phyloP scores from a whole-genome alignment of 371 early-diverging fungal genomes.

The Lichtheimia ornata region DNA sequence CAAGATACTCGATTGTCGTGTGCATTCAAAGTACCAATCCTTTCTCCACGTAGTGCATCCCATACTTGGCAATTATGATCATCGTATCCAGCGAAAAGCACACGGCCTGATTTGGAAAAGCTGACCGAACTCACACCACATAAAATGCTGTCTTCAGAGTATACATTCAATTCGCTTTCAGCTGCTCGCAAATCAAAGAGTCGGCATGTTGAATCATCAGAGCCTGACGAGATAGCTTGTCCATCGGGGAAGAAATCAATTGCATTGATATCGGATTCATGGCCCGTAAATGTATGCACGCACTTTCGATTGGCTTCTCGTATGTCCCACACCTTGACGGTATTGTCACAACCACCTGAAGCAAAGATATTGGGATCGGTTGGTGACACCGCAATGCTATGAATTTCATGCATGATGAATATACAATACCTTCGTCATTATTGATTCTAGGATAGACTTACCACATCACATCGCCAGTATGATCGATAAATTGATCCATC shows the following conservation, averaged over 20 bases:
- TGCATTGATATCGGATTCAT: constrained; percentile 94
- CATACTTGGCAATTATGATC: constrained; percentile 97
- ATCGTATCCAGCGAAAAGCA: constrained; percentile 97
- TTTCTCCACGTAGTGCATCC: constrained; percentile 94
- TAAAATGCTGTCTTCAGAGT: constrained; percentile 84
- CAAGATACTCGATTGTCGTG: constrained; percentile 98
- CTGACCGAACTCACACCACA: constrained; percentile 97
- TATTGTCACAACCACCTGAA: constrained; percentile 96
- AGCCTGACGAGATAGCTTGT: constrained; percentile 95
- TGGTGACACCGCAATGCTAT: constrained; percentile 40
- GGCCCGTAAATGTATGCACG: constrained; percentile 96
- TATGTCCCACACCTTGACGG: constrained; percentile 98
- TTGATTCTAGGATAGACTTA: constrained; percentile 20
- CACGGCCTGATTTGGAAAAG: constrained; percentile 92
- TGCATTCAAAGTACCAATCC: constrained; percentile 88
- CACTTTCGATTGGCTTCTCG: constrained; percentile 73
- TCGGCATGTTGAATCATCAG: constrained; percentile 96
- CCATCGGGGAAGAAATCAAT: constrained; percentile 93
- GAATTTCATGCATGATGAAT: constrained; percentile 58
- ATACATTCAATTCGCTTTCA: constrained; percentile 88
- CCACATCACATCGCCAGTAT: constrained; percentile 97
- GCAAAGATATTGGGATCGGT: constrained; percentile 93
- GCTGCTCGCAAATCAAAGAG: constrained; percentile 97
- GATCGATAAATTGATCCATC: constrained; percentile 90
- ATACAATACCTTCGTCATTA: neutral